phyloP scores from a whole-genome alignment of 2,329 filamentous ascomycete genomes.

The Ambrosiella beaveri region DNA sequence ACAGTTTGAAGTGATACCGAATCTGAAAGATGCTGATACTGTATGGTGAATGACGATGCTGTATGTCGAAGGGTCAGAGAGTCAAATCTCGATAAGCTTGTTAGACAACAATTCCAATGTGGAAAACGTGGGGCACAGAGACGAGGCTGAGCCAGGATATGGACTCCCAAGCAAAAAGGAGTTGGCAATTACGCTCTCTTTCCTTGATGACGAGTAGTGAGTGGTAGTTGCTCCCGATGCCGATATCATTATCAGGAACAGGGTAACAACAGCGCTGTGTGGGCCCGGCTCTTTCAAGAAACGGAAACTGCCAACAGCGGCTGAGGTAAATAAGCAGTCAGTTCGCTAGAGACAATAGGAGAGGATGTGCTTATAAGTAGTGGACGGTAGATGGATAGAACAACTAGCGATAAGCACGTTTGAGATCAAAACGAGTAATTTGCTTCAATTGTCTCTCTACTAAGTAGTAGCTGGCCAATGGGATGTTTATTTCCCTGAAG shows the following conservation, averaged over 20 bases:
- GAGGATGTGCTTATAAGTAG: too few relatives aligned
- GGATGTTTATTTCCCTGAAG: not conserved
- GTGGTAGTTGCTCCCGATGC: too few relatives aligned
- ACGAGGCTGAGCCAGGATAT: not conserved
- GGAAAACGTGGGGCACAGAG: not conserved
- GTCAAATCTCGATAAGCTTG: not conserved
- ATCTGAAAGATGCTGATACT: not conserved
- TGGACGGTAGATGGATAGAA: not conserved
- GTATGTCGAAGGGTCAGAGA: too few relatives aligned
- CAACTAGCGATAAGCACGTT: not conserved
- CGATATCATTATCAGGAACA: too few relatives aligned
- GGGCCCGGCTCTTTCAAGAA: too few relatives aligned
- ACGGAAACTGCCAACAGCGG: too few relatives aligned
- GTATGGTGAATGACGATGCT: not conserved
- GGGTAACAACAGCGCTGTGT: too few relatives aligned
- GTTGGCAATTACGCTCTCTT: too few relatives aligned
- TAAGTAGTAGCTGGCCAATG: not conserved
- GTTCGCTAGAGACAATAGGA: too few relatives aligned
- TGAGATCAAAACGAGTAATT: not conserved
- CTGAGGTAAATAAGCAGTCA: too few relatives aligned
- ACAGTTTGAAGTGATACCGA: too few relatives aligned
- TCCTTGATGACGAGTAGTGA: not conserved
- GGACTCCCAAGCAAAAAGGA: not conserved
- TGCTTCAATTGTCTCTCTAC: not conserved
- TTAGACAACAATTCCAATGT: not conserved